phyloP scores from a whole-genome alignment of 768 basidiomycete species.

The Psilocybe sp. region DNA sequence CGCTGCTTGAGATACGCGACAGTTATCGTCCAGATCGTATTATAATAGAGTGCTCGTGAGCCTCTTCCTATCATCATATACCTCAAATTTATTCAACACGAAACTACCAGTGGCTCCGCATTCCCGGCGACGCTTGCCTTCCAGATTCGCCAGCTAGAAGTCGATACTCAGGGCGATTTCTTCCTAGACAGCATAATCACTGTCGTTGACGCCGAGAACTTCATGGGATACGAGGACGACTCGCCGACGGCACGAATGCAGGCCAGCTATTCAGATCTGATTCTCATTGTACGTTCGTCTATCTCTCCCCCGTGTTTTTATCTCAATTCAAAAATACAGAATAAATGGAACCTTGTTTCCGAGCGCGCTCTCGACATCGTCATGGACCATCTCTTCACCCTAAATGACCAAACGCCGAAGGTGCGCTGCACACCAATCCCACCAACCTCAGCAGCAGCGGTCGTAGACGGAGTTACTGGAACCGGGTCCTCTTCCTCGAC shows the following conservation, averaged over 20 bases:
- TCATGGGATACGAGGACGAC: conserved; percentile 88
- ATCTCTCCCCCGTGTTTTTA: conserved; percentile 1
- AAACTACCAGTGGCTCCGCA: conserved; percentile 71
- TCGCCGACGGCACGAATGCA: conserved; percentile 92
- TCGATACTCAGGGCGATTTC: conserved; percentile 68
- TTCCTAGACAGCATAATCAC: conserved; percentile 89
- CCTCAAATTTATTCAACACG: not conserved
- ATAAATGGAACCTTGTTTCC: conserved; percentile 87
- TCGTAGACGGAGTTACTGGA: too few relatives aligned
- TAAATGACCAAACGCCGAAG: conserved; percentile 90
- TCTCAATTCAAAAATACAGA: conserved; percentile 37
- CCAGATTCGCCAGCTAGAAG: conserved; percentile 88
- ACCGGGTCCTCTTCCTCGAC: too few relatives aligned
- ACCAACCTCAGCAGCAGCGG: too few relatives aligned
- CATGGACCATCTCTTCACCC: conserved; percentile 81
- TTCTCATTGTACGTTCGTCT: conserved; percentile 58
- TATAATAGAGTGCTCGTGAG: conserved; percentile 92
- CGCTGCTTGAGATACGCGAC: conserved; percentile 85
- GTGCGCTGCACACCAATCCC: conserved; percentile 61
- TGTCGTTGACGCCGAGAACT: conserved; percentile 90
- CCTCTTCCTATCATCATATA: conserved; percentile 6
- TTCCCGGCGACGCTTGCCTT: conserved; percentile 95
- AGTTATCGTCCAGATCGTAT: conserved; percentile 86
- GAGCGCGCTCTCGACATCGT: conserved; percentile 80
- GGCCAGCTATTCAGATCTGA: conserved; percentile 92